Conservation (phyloP, 2,329 filamentous ascomycete species). For the Fusarium buharicum region DNA sequence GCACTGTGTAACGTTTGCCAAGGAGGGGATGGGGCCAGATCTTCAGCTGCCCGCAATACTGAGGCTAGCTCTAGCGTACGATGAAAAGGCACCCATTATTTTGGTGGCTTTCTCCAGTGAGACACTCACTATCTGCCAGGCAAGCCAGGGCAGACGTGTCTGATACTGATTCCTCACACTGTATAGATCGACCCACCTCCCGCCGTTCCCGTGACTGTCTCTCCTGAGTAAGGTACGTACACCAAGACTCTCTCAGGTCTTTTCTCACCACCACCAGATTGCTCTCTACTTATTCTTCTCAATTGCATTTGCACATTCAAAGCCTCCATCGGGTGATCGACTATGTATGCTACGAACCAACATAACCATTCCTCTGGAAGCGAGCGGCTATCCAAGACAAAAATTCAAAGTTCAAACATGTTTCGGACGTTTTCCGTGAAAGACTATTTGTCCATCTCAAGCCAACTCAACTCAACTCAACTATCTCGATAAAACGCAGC, state of each 20-base stretch:
- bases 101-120: background rate
- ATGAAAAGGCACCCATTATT: no score
- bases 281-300: background rate
- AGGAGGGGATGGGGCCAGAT: conserved; percentile 2
- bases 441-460: background rate
- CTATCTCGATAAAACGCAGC: background rate
- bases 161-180: background rate
- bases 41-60: conserved; percentile 6
- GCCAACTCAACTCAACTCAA: no score
- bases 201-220: conserved; percentile 17
- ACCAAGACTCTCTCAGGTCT: conserved; percentile 11
- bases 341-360: background rate
- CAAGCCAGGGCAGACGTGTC: background rate
- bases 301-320: background rate
- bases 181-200: conserved; percentile 1
- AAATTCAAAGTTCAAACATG: background rate
- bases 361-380: conserved; percentile 5
- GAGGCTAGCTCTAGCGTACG: conserved; percentile 16
- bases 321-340: background rate
- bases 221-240: background rate
- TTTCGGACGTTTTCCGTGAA: background rate
- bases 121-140: background rate
- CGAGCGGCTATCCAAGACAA: background rate
- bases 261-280: conserved; percentile 13
- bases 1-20: conserved; percentile 17